Evolutionary conservation across 495 filamentous ascomycete genomes (phyloP).

Genomic region (Barbatosphaeria neglecta): DNA sequence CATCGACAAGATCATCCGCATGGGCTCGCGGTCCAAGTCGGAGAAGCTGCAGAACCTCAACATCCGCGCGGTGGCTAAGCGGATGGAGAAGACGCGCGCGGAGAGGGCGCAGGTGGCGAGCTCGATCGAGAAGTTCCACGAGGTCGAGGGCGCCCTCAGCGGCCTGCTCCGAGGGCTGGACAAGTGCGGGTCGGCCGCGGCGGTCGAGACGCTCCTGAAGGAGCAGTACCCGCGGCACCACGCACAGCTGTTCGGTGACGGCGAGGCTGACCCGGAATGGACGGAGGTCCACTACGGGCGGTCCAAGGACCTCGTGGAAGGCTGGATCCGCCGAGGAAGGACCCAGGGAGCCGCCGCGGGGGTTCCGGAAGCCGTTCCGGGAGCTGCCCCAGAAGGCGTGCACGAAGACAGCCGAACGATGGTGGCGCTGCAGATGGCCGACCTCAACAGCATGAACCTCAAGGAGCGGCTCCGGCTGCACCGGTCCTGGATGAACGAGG

Average conservation of each 20-base stretch:
- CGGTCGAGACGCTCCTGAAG: neutral
- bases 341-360: no score
- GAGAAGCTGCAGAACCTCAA: conserved; percentile 38
- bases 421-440: neutral
- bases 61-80: conserved; percentile 25
- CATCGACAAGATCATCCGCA: conserved; percentile 52
- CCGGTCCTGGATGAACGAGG: conserved; percentile 38
- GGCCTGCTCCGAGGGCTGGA: neutral
- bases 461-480: conserved; percentile 18
- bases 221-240: conserved; percentile 1
- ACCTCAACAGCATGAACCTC: conserved; percentile 10
- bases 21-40: conserved; percentile 56
- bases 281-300: conserved; percentile 4
- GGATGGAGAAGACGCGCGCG: conserved; percentile 13
- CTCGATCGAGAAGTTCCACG: neutral
- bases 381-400: no score
- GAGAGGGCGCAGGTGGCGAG: conserved; percentile 9
- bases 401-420: no score
- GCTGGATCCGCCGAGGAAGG: conserved; percentile 8
- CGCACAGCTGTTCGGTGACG: conserved; percentile 15
- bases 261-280: conserved; percentile 13
- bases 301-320: conserved; percentile 5
- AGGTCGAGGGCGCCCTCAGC: neutral
- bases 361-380: no score
- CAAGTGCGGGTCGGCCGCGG: neutral